Evolutionary conservation across 2,329 filamentous ascomycete species (phyloP), one percentile per base, ranked within the genome.

Genomic region (Penicillium capsulatum): DNA sequence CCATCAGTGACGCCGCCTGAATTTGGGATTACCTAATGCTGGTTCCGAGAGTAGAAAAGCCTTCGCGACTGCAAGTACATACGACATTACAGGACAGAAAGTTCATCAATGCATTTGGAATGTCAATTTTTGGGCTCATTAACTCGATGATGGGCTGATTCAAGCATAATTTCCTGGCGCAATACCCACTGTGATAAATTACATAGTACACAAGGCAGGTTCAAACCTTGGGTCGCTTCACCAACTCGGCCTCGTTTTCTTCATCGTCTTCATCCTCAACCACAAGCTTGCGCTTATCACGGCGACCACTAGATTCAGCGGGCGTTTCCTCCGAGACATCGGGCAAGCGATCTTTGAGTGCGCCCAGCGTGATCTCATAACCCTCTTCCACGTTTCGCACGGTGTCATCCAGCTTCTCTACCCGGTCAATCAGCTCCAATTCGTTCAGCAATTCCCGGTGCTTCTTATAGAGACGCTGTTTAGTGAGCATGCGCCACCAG

Each of bases 401-500:
- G 4, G 76, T 78, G 24, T 74, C 70, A 51, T 82, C 79, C 9
- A 83, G 63, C 59, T 77, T 80, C 44, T 79, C 70, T 0, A 78
- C 68, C 13, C 76, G 68, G 41, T 83, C 80, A 15, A 65, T 64
- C 13, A 65, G 59, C 34, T 81, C 77, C 40, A 82, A 50, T 56
- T 82, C 77, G n/a, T 71, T 69, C 14, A 83, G 64, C 24, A 73
- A 60, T 53, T 83, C 80, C 22, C 70, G 69, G 43, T 81, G 80
- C 49, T 76, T 75, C 48, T 76, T 72, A 59, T 76, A 81, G 11
- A 83, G 70, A 13, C 80, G 70, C 48, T 81, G 75, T 59, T 83
- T 83, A 24, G 77, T 70, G 19, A 81, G 71, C 50, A 82, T 64
- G 4, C 80, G 71, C 80, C 80, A 83, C 66, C 80, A 81, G 60